Evolutionary conservation across 148 eudicot genomes (phyloP).

Genomic region (Heliamphora exappendiculata): DNA sequence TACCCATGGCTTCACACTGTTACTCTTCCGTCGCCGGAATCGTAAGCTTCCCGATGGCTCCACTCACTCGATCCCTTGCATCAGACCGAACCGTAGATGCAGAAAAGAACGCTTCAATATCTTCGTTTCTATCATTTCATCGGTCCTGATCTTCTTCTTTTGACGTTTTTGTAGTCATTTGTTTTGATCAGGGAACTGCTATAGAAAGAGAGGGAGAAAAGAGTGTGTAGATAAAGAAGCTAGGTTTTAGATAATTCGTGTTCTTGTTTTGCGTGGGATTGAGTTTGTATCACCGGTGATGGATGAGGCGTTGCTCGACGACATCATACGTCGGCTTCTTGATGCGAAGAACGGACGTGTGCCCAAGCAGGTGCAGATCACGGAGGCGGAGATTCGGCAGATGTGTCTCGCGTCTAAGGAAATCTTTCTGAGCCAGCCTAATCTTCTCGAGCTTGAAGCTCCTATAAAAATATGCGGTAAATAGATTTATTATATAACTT

Average conservation of each 20-base stretch:
- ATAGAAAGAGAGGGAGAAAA: background rate
- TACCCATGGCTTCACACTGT: too few relatives aligned
- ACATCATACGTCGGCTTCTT: constrained; percentile 45
- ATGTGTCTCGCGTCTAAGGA: constrained; percentile 60
- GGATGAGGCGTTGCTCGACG: constrained; percentile 55
- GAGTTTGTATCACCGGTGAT: constrained; percentile 22
- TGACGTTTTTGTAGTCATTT: too few relatives aligned
- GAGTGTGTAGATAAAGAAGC: background rate
- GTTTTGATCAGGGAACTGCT: background rate
- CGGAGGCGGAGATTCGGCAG: constrained; percentile 59
- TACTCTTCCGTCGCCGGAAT: constrained; percentile 2
- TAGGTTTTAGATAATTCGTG: constrained; percentile 4
- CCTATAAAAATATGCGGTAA: constrained; percentile 87
- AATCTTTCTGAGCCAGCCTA: constrained; percentile 67
- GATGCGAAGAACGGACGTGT: constrained; percentile 52
- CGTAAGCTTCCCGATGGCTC: background rate
- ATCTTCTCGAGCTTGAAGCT: constrained; percentile 85
- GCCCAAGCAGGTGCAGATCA: constrained; percentile 53
- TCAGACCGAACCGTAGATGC: background rate
- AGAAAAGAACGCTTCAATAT: constrained; percentile 3
- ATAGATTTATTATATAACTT: background rate
- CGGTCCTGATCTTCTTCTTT: background rate
- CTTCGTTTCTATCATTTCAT: background rate
- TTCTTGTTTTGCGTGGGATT: background rate
- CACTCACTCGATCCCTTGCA: too few relatives aligned